Evolutionary conservation across 2,329 filamentous ascomycete species (phyloP).

Genomic region (Cercospora sp.): DNA sequence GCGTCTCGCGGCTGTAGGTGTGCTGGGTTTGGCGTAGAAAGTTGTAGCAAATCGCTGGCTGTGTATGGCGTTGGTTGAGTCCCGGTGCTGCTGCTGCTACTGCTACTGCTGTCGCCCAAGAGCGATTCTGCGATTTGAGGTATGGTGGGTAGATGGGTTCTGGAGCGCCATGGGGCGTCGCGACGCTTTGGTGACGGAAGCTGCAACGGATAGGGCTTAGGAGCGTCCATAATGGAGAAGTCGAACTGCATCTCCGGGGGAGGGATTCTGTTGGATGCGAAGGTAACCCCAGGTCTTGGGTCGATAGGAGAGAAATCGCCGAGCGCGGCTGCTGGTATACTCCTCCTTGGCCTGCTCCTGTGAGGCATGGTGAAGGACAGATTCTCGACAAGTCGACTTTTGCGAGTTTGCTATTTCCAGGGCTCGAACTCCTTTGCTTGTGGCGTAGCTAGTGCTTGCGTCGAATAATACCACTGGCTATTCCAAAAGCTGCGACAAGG

Average conservation of each 20-base stretch:
- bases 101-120: neutral
- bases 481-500: slow-evolving; percentile 1
- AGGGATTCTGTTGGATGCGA: neutral
- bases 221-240: slow-evolving; percentile 4
- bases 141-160: neutral
- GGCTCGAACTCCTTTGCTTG: neutral
- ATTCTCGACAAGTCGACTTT: neutral
- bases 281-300: neutral
- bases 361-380: neutral
- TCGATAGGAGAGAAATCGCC: neutral
- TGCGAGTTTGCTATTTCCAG: neutral
- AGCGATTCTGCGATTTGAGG: neutral
- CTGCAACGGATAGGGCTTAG: neutral
- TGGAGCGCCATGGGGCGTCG: neutral
- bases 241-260: slow-evolving; percentile 5
- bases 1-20: neutral
- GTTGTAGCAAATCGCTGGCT: neutral
- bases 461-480: slow-evolving; percentile 6
- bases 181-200: slow-evolving; percentile 3
- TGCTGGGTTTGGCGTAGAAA: neutral
- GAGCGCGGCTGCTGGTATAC: slow-evolving; percentile 9
- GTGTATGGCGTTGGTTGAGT: neutral
- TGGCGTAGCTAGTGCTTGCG: neutral
- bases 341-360: neutral
- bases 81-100: neutral